Percentiles rank a stretch among this genome's conserved stretches.
Evolutionary conservation across 2,329 filamentous ascomycete species (phyloP).

Genomic region (Orbilia oligospora): DNA sequence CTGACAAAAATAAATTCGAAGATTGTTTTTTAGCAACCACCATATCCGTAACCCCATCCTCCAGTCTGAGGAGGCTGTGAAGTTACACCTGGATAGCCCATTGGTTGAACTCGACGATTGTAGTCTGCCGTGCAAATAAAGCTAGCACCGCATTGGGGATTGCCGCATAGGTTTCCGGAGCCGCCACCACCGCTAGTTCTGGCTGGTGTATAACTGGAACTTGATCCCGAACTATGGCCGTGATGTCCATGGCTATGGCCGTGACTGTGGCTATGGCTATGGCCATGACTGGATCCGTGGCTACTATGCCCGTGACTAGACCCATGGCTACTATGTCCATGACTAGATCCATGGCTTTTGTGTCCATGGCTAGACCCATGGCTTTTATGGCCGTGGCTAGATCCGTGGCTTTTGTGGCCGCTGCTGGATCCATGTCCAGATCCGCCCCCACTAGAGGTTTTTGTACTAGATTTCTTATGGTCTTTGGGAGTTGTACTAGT

Average conservation of each 20-base stretch:
- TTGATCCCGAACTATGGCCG: not conserved
- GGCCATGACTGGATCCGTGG: not conserved
- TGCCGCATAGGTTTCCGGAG: not conserved
- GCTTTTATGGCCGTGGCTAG: not conserved
- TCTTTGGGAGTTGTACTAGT: not conserved
- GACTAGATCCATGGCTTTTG: not conserved
- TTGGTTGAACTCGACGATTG: not conserved
- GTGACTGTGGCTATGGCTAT: not conserved
- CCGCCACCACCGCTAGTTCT: not conserved
- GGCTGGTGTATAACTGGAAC: constrained; percentile 2
- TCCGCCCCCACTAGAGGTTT: not conserved
- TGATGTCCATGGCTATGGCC: not conserved
- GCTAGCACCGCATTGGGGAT: not conserved
- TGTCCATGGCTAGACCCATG: constrained; percentile 5
- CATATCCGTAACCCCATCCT: not conserved
- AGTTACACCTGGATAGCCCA: not conserved
- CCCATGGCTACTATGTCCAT: not conserved
- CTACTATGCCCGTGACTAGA: not conserved
- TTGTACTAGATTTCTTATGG: not conserved
- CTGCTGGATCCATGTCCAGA: not conserved
- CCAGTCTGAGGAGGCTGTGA: not conserved
- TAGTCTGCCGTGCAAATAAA: constrained; percentile 17
- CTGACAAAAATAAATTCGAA: not conserved
- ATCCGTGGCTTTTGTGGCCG: not conserved
- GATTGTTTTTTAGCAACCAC: not conserved